Conservation (phyloP, 192 early-diverging fungal genomes). For the Piromyces finnis region DNA sequence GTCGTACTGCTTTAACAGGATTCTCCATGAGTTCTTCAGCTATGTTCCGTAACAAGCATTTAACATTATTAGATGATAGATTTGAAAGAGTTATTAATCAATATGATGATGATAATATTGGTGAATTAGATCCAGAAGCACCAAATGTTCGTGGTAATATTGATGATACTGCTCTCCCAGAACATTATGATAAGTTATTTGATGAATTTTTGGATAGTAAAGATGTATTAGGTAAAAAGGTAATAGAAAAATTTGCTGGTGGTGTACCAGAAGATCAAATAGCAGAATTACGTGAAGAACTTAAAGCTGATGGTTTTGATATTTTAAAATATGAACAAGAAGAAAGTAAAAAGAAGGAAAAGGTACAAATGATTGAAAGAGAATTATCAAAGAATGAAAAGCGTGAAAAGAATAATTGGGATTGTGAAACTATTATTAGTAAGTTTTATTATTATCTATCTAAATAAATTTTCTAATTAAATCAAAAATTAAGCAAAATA, state of each 20-base stretch:
- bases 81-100: conserved; percentile 57
- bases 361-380: conserved; percentile 54
- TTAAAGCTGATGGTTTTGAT: conserved; percentile 6
- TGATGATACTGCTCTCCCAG: neutral
- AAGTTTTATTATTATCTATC: neutral
- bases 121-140: conserved; percentile 13
- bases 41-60: conserved; percentile 80
- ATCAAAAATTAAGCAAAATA: too few relatives aligned
- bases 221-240: conserved; percentile 13
- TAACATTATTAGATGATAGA: conserved; percentile 79
- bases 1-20: conserved; percentile 6
- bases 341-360: conserved; percentile 47
- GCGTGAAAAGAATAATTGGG: conserved; percentile 17
- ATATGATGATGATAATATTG: conserved; percentile 25
- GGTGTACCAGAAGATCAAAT: conserved; percentile 17
- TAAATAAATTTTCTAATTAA: too few relatives aligned
- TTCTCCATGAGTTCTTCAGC: conserved; percentile 86
- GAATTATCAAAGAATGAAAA: conserved; percentile 37
- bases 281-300: conserved; percentile 12
- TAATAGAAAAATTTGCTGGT: conserved; percentile 4
- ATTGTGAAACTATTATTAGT: neutral
- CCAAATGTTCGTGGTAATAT: conserved; percentile 41
- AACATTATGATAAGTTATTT: conserved; percentile 16
- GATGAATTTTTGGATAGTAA: conserved; percentile 26
- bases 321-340: neutral